Evolutionary conservation across 495 filamentous ascomycete genomes (phyloP), one percentile per base, ranked within the genome.

Genomic region (Hamigera avellanea): DNA sequence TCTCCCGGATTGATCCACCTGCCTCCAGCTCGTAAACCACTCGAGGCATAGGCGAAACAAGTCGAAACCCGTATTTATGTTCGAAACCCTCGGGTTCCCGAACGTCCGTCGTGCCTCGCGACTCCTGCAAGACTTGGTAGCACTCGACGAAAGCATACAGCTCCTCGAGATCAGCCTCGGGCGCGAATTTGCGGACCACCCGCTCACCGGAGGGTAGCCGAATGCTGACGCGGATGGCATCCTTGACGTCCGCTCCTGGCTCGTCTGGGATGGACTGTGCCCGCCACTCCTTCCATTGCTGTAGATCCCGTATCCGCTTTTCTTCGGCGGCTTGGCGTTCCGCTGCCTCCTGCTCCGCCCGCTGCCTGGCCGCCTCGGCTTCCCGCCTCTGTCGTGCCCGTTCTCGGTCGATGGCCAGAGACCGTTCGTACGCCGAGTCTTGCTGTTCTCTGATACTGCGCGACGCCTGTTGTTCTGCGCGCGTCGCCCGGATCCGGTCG

Each of bases 111-210:
- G 44, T 48, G 30, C 57, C 43, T 15, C 53, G 32, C 16, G 38
- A 15, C 34, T 58, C 62, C 21, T 65, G 54, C 7, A 87, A 42
- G 0, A 78, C 39, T 35, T 86, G 80, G 53, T 89, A 80, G 57
- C 91, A 96, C 50, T 96, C 93, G 2, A 96, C 87, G 58, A 93
- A 94, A 1, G 89, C 93, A 58, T 98, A 96, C 0, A 98, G 59
- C 48, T 95, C 87, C 52, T 98, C 91, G 18, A 96, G 60, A 1
- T 65, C 63, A 1, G 79, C 73, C 2, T 73, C 62, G 2, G 67
- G 61, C 1, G 62, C 46, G 46, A 98, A 96, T 33, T 66, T 70
- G 19, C 89, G 73, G 39, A 89, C 73, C 2, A 95, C 69, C 1
- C 88, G 66, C 33, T 85, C 74, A 1, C 77, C 80, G 19, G 66